phyloP scores from a whole-genome alignment of 768 basidiomycete species.

The Trametes gibbosa region DNA sequence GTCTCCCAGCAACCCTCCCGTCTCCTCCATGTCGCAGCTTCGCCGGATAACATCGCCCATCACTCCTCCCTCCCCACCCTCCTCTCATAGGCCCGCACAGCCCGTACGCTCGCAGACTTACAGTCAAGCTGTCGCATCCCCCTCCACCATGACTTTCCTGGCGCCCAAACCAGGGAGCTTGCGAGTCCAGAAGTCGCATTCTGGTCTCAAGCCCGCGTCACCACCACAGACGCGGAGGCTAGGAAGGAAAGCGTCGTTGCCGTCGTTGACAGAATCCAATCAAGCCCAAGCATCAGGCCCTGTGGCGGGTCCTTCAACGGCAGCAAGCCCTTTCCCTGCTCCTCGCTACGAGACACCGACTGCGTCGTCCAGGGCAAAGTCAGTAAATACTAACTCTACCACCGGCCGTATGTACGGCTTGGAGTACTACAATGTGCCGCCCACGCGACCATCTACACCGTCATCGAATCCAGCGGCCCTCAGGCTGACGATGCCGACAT shows the following conservation, averaged over 20 bases:
- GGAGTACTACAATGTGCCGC: slow-evolving; percentile 65
- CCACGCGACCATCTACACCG: slow-evolving; percentile 76
- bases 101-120: slow-evolving; percentile 57
- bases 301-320: slow-evolving; percentile 36
- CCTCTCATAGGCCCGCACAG: slow-evolving; percentile 35
- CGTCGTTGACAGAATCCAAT: slow-evolving; percentile 62
- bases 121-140: slow-evolving; percentile 51
- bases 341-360: slow-evolving; percentile 76
- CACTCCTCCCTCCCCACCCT: slow-evolving; percentile 64
- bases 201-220: slow-evolving; percentile 74
- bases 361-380: slow-evolving; percentile 77
- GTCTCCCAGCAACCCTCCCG: slow-evolving; percentile 67
- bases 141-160: slow-evolving; percentile 54
- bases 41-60: slow-evolving; percentile 53
- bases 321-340: slow-evolving; percentile 35
- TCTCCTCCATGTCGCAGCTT: slow-evolving; percentile 66
- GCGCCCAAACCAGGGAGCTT: slow-evolving; percentile 70
- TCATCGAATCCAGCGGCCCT: slow-evolving; percentile 74
- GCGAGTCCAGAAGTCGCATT: slow-evolving; percentile 81
- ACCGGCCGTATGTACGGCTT: slow-evolving; percentile 57
- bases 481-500: slow-evolving; percentile 86
- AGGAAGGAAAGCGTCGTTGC: slow-evolving; percentile 75
- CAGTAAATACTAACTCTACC: slow-evolving; percentile 51
- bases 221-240: slow-evolving; percentile 62
- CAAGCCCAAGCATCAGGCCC: slow-evolving; percentile 57